Evolutionary conservation across 805 yeast species (phyloP), one percentile per base, ranked within the genome.

Genomic region (Kodamaea neixiangensis): DNA sequence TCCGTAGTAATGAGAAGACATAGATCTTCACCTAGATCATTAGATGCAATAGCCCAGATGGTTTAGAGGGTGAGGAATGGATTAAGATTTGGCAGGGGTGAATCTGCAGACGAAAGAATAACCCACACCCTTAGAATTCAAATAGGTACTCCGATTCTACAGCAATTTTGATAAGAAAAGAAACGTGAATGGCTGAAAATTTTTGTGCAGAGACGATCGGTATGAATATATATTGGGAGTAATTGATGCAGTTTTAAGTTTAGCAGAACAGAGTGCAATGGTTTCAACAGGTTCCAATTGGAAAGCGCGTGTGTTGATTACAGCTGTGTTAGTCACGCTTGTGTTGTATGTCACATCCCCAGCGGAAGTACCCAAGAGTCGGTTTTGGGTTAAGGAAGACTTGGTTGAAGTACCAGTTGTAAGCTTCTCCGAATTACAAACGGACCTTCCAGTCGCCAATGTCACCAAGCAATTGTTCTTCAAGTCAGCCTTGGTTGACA

Each of bases 401-500:
- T 14, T 17, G 21, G 21, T 3, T 17, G 41, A 37, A 6, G 41
- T 37, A 5, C 34, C 18, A 18, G 17, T 13, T 2, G 34, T 46
- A 13, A 18, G 7, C 17, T 42, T n/a, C 20, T 6, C 18, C 17
- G 45, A 42, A n/a, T 42, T 42, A n/a, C 45, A 42, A 42, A 13
- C 22, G 35, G 45, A 42, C 5, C 29, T 42, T 31, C 45, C 45
- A 7, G 45, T 15, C 9, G 13, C 45, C 21, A 42, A 42, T 3
- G 45, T 42, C 34, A 22, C 45, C 21, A 42, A 42, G 21, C 14
- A 22, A 5, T 14, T 42, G 21, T 42, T 42, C 29, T 42, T n/a
- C 35, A 22, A 42, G 35, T 22, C 45, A 15, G 11, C 11, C 39
- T 34, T 44, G 20, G 39, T 22, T 21, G 13, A 33, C 39, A 33